These are phyloP conservation scores for Fomes fomentarius DNA, from an alignment of 1,284 basidiomycete species.

Conservation along the genomic window DNA sequence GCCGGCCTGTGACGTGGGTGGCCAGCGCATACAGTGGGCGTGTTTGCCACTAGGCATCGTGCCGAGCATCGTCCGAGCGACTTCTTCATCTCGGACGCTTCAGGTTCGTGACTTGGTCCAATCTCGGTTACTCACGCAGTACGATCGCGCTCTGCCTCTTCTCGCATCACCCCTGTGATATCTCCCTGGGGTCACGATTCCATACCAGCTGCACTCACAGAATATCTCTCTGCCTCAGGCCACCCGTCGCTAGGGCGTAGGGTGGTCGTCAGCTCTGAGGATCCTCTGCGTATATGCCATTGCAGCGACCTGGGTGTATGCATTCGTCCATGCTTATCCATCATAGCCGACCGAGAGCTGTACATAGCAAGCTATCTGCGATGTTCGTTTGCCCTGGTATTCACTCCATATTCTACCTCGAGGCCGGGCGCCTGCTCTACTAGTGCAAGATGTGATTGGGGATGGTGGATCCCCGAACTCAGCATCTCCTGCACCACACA, in stretches of 20 bases:
- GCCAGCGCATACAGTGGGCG: background rate
- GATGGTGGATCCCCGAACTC: background rate
- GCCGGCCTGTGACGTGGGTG: conserved; percentile 2
- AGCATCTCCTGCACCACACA: background rate
- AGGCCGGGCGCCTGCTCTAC: conserved; percentile 3
- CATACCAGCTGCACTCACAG: background rate
- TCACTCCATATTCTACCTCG: conserved; percentile 5
- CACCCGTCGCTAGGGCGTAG: conserved; percentile 4
- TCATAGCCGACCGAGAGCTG: background rate
- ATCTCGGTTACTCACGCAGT: conserved; percentile 7
- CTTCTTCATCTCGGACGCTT: conserved; percentile 8
- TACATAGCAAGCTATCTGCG: conserved; percentile 3
- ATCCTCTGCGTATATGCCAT: conserved; percentile 4
- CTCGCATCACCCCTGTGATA: conserved; percentile 1
- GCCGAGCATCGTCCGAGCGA: background rate
- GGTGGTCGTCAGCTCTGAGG: background rate
- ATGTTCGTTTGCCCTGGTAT: conserved; percentile 10
- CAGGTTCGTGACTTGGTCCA: conserved; percentile 2
- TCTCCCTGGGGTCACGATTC: background rate
- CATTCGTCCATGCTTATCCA: conserved; percentile 8
- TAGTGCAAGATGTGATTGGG: background rate
- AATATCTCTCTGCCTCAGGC: background rate
- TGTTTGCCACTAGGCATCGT: conserved; percentile 7
- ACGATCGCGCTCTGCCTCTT: background rate
- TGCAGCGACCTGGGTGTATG: conserved; percentile 1